Base-by-base conservation (phyloP, 306 rosid species). In the Malus orientalis region DNA sequence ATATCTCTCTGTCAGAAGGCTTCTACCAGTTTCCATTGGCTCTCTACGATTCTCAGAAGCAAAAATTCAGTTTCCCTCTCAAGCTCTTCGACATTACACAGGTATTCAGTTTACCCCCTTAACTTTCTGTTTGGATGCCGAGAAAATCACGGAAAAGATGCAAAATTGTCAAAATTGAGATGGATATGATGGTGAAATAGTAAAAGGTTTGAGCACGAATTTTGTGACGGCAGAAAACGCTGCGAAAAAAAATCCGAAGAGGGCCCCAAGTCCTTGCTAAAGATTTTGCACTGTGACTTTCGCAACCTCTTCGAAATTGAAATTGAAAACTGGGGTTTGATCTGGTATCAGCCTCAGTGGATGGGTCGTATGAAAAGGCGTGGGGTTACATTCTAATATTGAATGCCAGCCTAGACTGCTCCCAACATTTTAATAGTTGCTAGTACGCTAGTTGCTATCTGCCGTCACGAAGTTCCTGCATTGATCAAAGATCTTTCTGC, bases 311-410 rank as follows among this genome's bases (percentile, higher is more conserved):
- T 89, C 92, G 27, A 95, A 32, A 93, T 4, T 70, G 85, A 85
- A 11, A 60, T 51, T 51, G 19, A 16, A 40, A 6, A 30, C 54
- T 20, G 29, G 22, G 54, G 49, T 19, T 25, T 66, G 49, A n/a
- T 58, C 49, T 14, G 8, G 55, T 51, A 13, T 32, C 15, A 45
- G 29, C 45, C 70, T 27, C n/a, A n/a, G 45, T 49, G 32, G 47
- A 29, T 45, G 96, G 96, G 92, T 90, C 82, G 91, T 65, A 85
- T 33, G 69, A 90, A 95, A 95, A 92, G 97, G 96, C 96, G 87
- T 86, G 97, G 97, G 96, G 86, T 86, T 92, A 83, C 96, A 89
- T 90, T 89, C 97, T 92, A 95, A 80, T 79, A 90, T 95, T 85
- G 97, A 84, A 83, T 95, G 84, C 15, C 62, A 69, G 82, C 69